These are phyloP conservation scores for Asclepias syriaca DNA, from an alignment of 257 asterid species.

Conservation along the genomic window DNA sequence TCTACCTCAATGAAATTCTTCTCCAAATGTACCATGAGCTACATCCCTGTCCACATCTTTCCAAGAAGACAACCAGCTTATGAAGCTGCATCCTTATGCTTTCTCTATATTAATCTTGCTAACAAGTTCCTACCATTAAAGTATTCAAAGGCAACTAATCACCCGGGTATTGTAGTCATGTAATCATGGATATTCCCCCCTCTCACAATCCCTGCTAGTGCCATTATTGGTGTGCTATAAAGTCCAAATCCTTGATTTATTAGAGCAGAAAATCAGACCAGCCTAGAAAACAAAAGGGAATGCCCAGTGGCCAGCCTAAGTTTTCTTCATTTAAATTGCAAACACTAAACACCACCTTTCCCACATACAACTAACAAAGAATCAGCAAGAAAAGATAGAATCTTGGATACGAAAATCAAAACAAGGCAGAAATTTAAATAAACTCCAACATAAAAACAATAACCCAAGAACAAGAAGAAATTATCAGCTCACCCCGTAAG, in stretches of 20 bases:
- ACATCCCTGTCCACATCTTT: background rate
- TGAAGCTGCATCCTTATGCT: background rate
- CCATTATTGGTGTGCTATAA: background rate
- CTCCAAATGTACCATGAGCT: background rate
- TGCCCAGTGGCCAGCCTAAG: background rate
- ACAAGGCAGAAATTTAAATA: background rate
- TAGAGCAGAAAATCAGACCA: background rate
- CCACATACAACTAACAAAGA: background rate
- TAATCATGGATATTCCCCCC: background rate
- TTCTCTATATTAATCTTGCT: background rate
- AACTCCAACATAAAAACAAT: background rate
- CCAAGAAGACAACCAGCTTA: background rate
- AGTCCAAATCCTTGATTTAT: background rate
- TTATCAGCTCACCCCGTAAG: slow-evolving; percentile 13
- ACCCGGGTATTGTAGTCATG: background rate
- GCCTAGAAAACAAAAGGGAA: background rate
- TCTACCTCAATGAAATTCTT: background rate
- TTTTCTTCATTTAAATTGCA: background rate
- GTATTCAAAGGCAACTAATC: background rate
- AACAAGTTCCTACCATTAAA: background rate
- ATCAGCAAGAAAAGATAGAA: background rate
- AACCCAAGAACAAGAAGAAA: background rate
- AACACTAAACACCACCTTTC: background rate
- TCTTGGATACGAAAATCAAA: background rate
- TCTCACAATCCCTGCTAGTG: background rate